Conservation (phyloP, 176 grass and related monocot species). For the Metroxylon sagu region DNA sequence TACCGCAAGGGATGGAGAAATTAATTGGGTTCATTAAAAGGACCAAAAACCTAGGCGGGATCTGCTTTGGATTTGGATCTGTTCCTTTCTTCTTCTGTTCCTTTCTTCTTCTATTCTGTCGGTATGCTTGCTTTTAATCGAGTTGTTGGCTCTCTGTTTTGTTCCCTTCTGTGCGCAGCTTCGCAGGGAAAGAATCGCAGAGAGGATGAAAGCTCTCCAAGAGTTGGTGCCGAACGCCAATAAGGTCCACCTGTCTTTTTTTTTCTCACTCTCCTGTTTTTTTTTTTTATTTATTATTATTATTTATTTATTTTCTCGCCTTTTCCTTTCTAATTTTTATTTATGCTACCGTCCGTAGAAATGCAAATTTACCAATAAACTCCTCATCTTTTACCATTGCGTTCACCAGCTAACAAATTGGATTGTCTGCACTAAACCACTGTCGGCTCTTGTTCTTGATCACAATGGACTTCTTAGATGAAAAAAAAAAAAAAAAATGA, state of each 20-base stretch:
- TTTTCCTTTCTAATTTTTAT: slow-evolving; percentile 1
- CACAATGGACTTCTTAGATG: too few species aligned
- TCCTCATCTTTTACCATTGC: too few species aligned
- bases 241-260: slow-evolving; percentile 41
- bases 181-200: slow-evolving; percentile 91
- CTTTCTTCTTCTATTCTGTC: slow-evolving; percentile 2
- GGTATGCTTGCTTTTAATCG: slow-evolving; percentile 2
- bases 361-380: too few species aligned
- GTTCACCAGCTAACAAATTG: too few species aligned
- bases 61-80: not conserved
- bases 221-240: slow-evolving; percentile 86
- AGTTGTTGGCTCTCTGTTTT: not conserved
- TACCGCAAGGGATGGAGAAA: too few species aligned
- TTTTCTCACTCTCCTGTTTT: slow-evolving; percentile 10
- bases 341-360: too few species aligned
- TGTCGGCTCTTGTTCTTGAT: too few species aligned
- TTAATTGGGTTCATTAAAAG: not conserved
- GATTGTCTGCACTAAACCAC: too few species aligned
- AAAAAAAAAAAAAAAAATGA: too few species aligned
- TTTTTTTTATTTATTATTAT: too few species aligned
- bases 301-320: too few species aligned
- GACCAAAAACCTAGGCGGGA: slow-evolving; percentile 11
- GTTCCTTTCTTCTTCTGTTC: not conserved
- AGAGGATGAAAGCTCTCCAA: slow-evolving; percentile 96
- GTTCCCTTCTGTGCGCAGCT: slow-evolving; percentile 35